These are phyloP conservation scores for Cavenderia fasciculata DNA, from an alignment of 78 protist species.

Conservation along the genomic window DNA sequence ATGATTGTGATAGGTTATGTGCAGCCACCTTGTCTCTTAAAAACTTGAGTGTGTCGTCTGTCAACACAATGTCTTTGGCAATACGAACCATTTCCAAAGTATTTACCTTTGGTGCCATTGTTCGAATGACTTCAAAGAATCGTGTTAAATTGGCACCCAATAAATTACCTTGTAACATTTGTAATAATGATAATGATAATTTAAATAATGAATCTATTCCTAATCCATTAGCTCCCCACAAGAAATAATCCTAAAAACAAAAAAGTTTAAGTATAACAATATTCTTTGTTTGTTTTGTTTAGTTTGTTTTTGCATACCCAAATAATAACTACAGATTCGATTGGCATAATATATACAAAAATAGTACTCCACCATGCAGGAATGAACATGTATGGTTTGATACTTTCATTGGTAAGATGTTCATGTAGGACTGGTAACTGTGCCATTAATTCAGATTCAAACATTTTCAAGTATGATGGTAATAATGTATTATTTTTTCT, in stretches of 20 bases:
- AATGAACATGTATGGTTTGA: constrained; percentile 60
- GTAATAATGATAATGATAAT: constrained; percentile 27
- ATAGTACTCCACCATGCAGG: constrained; percentile 74
- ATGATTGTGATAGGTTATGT: too few relatives aligned
- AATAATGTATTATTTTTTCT: constrained; percentile 27
- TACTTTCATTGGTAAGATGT: constrained; percentile 21
- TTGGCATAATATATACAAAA: constrained; percentile 65
- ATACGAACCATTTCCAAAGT: constrained; percentile 39
- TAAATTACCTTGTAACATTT: background rate
- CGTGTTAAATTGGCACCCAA: constrained; percentile 9
- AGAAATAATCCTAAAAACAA: constrained; percentile 66
- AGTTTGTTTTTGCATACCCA: background rate
- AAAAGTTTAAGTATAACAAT: too few relatives aligned
- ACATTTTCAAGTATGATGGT: constrained; percentile 54
- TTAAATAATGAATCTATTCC: constrained; percentile 43
- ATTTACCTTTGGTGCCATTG: background rate
- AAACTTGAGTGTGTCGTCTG: constrained; percentile 17
- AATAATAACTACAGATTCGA: constrained; percentile 20
- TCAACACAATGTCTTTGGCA: constrained; percentile 10
- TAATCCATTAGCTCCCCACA: constrained; percentile 30
- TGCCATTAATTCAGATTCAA: constrained; percentile 22
- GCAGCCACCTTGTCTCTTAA: constrained; percentile 32
- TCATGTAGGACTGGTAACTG: constrained; percentile 30
- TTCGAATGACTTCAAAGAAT: constrained; percentile 15
- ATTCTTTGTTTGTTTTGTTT: too few relatives aligned